Base-by-base conservation (phyloP, 2,329 filamentous ascomycete genomes). In the Neofusicoccum umdonicola region DNA sequence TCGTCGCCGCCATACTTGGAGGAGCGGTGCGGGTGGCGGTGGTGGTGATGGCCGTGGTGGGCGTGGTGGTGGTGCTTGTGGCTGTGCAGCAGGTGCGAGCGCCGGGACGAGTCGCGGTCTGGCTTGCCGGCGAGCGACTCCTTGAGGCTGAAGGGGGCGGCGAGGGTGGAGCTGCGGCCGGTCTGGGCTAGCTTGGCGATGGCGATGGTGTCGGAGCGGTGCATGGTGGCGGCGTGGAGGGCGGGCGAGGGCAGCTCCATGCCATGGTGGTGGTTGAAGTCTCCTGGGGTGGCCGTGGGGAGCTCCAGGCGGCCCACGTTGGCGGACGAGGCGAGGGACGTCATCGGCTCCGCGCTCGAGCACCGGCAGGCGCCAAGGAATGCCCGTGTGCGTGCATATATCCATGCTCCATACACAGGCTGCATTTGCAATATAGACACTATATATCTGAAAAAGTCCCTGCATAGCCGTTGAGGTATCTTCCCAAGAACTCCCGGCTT, bases 1-100 rank as follows among this genome's bases (percentile, higher is more conserved):
- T 64, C 52, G 27, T 57, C 51, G n/a, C 74, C 76, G 39, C 75
- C 76, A 66, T 80, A 78, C 68, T 78, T 81, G 12, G 47, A 51
- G 22, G 57, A 58, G 62, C 65, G 61, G 27, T 31, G 27, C 27
- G 27, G 27, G 27, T 31, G 41, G 17, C 37, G 67, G 51, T 78
- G 78, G 27, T 70, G 67, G 39, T 65, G 48, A 48, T 69, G 68
- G 62, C 70, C 68, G 62, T 72, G 71, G 52, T 74, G 69, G 27
- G 48, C 42, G 37, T 63, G 62, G 52, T 65, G 61, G 54, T 66
- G 61, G 13, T 57, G 62, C 13, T 51, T 69, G 35, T 73, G 73
- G 67, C 71, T 72, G 65, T 71, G 72, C 50, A 71, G 68, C 11
- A 72, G 68, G 56, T 75, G 73, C 50, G 73, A 67, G 58, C 68